Evolutionary conservation across 805 yeast species (phyloP).

Genomic region (Ogataea haglerorum): DNA sequence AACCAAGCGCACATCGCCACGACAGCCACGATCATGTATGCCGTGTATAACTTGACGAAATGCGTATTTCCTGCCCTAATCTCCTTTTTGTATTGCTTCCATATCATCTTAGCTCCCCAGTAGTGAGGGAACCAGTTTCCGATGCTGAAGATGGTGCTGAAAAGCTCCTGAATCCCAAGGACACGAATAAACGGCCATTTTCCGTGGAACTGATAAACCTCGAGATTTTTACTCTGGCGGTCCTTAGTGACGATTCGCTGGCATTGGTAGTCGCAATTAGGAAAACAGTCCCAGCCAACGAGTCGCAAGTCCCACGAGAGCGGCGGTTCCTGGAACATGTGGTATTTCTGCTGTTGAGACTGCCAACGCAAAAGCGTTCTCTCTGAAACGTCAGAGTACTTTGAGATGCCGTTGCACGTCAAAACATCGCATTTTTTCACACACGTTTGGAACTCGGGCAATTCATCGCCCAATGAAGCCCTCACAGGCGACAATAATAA

Average conservation of each 20-base stretch:
- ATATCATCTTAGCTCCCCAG: constrained; percentile 38
- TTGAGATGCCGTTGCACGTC: constrained; percentile 26
- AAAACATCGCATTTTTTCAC: constrained; percentile 44
- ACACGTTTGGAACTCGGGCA: constrained; percentile 56
- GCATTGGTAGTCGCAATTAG: constrained; percentile 91
- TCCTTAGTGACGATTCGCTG: constrained; percentile 69
- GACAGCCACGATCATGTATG: constrained; percentile 48
- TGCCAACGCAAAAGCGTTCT: constrained; percentile 26
- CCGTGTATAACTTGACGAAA: constrained; percentile 29
- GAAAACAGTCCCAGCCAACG: constrained; percentile 69
- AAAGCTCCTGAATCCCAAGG: constrained; percentile 81
- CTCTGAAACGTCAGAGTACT: constrained; percentile 21
- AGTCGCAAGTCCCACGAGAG: constrained; percentile 41
- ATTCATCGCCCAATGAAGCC: constrained; percentile 61
- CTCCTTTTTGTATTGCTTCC: constrained; percentile 22
- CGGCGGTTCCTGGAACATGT: constrained; percentile 38
- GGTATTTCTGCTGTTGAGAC: constrained; percentile 33
- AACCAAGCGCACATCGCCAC: constrained; percentile 86
- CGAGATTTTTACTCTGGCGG: constrained; percentile 45
- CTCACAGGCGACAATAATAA: constrained; percentile 1
- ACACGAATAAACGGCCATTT: constrained; percentile 92
- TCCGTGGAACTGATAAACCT: constrained; percentile 85
- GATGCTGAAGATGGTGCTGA: constrained; percentile 75
- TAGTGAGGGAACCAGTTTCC: constrained; percentile 66
- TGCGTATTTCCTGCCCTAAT: constrained; percentile 19